A percentile compares a stretch with the other conserved stretches of the same genome.
These are phyloP conservation scores for Limonomyces culmigenus DNA, from an alignment of 1,284 basidiomycete species.

Conservation along the genomic window DNA sequence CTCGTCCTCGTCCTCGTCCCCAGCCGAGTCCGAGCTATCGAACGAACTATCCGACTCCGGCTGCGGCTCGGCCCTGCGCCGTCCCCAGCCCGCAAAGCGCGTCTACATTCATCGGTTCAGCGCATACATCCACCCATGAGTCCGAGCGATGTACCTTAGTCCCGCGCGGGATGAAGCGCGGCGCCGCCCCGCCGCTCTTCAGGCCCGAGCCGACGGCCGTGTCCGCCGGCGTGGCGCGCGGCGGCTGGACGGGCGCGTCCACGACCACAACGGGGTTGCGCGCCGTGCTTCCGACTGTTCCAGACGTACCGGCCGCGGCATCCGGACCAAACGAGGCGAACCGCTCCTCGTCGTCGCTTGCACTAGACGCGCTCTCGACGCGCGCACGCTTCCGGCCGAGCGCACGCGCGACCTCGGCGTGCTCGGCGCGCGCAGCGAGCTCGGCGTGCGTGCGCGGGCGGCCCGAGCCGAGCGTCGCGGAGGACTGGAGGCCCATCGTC, in stretches of 20 bases:
- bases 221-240: neutral
- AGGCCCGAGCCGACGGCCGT: conserved; percentile 23
- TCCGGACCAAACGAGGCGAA: conserved; percentile 2
- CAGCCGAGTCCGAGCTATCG: conserved; percentile 59
- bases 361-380: conserved; percentile 16
- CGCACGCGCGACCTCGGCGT: conserved; percentile 35
- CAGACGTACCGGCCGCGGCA: neutral
- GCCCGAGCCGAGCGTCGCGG: conserved; percentile 65
- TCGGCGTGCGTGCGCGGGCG: conserved; percentile 41
- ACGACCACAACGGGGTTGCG: conserved; percentile 11
- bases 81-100: neutral
- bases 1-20: conserved; percentile 25
- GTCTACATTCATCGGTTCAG: neutral
- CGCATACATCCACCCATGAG: neutral
- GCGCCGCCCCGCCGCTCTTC: conserved; percentile 28
- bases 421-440: conserved; percentile 38
- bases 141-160: neutral
- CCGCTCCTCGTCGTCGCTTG: conserved; percentile 19
- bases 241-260: neutral
- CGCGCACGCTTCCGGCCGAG: conserved; percentile 32
- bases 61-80: conserved; percentile 8
- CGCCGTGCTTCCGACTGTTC: conserved; percentile 1
- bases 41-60: conserved; percentile 46
- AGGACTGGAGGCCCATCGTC: conserved; percentile 47
- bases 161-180: conserved; percentile 21